phyloP scores from a whole-genome alignment of 805 yeast species.

The Cyberlindnera samutprakarnensis region DNA sequence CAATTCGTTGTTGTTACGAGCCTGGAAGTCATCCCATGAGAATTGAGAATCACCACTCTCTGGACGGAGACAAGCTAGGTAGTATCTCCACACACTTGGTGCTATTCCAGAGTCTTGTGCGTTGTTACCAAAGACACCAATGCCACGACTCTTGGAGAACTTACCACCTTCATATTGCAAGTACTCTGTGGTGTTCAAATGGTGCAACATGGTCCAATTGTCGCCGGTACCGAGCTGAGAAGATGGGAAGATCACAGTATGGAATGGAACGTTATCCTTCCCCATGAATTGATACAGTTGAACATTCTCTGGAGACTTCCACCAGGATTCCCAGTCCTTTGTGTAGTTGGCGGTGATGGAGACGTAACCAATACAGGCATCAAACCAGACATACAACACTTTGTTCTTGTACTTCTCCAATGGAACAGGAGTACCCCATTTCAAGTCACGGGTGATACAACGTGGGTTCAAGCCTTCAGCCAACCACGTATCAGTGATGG shows the following conservation, averaged over 20 bases:
- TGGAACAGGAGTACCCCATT: conserved; percentile 99
- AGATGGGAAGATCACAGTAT: conserved; percentile 96
- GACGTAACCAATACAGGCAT: conserved; percentile 94
- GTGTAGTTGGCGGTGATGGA: conserved; percentile 94
- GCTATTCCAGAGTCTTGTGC: conserved; percentile 90
- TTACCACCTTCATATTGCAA: conserved; percentile 97
- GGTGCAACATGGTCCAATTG: conserved; percentile 85
- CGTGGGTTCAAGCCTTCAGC: conserved; percentile 89
- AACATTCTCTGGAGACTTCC: conserved; percentile 90
- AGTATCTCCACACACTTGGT: conserved; percentile 96
- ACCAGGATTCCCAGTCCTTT: conserved; percentile 79
- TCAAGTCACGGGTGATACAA: conserved; percentile 93
- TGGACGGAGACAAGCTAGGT: conserved; percentile 86
- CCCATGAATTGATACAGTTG: conserved; percentile 97
- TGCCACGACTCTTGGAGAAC: conserved; percentile 94
- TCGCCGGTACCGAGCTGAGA: conserved; percentile 84
- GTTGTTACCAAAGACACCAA: conserved; percentile 97
- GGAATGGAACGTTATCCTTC: conserved; percentile 98
- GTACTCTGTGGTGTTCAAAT: conserved; percentile 91
- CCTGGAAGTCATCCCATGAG: conserved; percentile 94
- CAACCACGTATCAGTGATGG: conserved; percentile 89
- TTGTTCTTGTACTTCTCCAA: conserved; percentile 76
- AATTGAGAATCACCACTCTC: conserved; percentile 95
- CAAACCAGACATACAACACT: conserved; percentile 98
- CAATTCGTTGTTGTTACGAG: conserved; percentile 88